These are phyloP conservation scores for Ascosphaera pollenicola DNA, from an alignment of 2,329 filamentous ascomycete genomes.

Conservation along the genomic window DNA sequence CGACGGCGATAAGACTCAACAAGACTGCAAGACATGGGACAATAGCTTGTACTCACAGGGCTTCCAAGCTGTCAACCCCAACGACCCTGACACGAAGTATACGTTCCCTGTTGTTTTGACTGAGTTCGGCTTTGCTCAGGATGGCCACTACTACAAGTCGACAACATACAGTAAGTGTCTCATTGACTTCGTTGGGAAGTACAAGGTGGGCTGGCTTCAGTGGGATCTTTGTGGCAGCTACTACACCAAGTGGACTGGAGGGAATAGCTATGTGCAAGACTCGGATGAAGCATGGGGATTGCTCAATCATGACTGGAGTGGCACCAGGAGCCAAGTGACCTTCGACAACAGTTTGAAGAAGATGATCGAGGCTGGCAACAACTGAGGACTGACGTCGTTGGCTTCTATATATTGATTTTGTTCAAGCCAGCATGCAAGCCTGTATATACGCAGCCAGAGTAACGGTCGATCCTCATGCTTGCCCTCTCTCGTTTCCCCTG, in stretches of 20 bases:
- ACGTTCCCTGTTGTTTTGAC: not conserved
- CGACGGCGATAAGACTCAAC: not conserved
- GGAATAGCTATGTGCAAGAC: not conserved
- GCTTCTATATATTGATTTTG: conserved; percentile 5
- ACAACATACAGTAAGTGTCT: conserved; percentile 1
- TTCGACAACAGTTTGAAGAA: not conserved
- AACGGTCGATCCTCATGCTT: not conserved
- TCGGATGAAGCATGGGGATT: not conserved
- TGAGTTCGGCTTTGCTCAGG: not conserved
- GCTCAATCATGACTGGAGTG: not conserved
- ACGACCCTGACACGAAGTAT: not conserved
- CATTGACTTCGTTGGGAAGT: not conserved
- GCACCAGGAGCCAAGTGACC: not conserved
- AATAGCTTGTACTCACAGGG: not conserved
- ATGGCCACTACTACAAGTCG: not conserved
- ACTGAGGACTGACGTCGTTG: not conserved
- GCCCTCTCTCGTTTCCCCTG: no score
- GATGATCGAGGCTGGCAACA: not conserved
- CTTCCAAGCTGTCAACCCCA: not conserved
- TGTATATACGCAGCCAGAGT: no score
- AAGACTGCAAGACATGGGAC: not conserved
- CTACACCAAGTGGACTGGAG: not conserved
- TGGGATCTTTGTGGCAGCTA: conserved; percentile 1
- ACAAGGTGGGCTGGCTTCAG: not conserved
- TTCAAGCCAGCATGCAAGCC: no score